Percentiles rank a stretch among this genome's conserved stretches.
phyloP scores from a whole-genome alignment of 2,329 filamentous ascomycete species.

The Gnomoniopsis smithogilvyi region DNA sequence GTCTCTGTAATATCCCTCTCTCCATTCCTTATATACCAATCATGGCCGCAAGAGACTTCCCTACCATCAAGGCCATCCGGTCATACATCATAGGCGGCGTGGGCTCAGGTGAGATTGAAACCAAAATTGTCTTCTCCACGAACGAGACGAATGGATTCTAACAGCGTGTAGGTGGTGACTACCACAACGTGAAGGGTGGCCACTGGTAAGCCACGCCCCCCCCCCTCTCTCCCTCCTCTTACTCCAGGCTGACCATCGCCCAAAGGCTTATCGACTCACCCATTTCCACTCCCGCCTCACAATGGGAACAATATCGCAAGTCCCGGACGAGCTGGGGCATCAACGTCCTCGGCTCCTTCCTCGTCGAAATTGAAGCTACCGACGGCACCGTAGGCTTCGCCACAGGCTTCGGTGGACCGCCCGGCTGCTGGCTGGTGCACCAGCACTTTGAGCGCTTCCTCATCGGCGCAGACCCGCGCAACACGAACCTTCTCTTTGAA shows the following conservation, averaged over 20 bases:
- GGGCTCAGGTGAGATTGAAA: conserved; percentile 42
- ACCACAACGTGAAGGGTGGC: conserved; percentile 83
- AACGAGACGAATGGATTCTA: not conserved
- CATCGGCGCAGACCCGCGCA: conserved; percentile 81
- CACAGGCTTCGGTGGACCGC: conserved; percentile 89
- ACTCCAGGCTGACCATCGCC: not conserved
- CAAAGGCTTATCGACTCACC: conserved; percentile 84
- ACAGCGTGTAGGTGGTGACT: conserved; percentile 63
- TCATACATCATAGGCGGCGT: conserved; percentile 69
- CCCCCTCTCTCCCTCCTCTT: not conserved
- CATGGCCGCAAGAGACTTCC: conserved; percentile 59
- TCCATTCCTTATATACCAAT: conserved; percentile 2
- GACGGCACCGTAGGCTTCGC: conserved; percentile 94
- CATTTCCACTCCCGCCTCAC: conserved; percentile 89
- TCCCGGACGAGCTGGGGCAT: conserved; percentile 93
- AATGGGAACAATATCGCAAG: conserved; percentile 82
- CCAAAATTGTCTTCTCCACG: not conserved
- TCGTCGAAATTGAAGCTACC: conserved; percentile 81
- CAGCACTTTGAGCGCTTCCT: conserved; percentile 93
- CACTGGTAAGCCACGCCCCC: conserved; percentile 53
- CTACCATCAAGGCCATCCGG: conserved; percentile 71
- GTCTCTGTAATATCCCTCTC: not conserved
- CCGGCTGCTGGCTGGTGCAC: conserved; percentile 89
- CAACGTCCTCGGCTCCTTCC: conserved; percentile 90
- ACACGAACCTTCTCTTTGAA: conserved; percentile 90